Percentiles rank a stretch among this genome's conserved stretches.
These are phyloP conservation scores for Camelina hispida DNA, from an alignment of 345 rosid genomes.

Conservation along the genomic window DNA sequence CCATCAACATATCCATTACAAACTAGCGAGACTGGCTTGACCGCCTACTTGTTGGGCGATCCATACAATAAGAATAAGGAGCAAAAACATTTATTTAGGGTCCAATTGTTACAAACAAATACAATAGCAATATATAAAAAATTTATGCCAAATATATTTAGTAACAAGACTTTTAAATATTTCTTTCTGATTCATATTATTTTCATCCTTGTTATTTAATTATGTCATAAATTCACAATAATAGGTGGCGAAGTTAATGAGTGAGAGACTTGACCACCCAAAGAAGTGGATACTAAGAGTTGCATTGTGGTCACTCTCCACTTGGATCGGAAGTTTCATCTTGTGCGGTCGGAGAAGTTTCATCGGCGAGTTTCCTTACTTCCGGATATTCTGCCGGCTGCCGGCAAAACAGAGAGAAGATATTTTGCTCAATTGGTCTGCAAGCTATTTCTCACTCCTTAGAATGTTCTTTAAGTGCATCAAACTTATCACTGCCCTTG, in stretches of 20 bases:
- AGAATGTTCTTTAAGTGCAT: constrained; percentile 62
- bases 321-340: constrained; percentile 70
- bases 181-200: not conserved
- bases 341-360: constrained; percentile 68
- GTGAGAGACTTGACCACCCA: constrained; percentile 73
- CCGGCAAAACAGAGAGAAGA: constrained; percentile 53
- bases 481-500: constrained; percentile 61
- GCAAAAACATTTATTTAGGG: not conserved
- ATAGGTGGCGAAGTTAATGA: constrained; percentile 60
- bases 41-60: not conserved
- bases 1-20: not conserved
- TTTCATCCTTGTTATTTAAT: not conserved
- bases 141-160: too few relatives aligned
- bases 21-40: not conserved
- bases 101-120: not conserved
- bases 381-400: constrained; percentile 55
- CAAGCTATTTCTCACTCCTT: constrained; percentile 51
- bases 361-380: constrained; percentile 56
- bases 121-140: not conserved
- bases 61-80: not conserved
- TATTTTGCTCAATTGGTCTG: constrained; percentile 60
- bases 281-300: constrained; percentile 63
- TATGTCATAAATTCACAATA: not conserved
- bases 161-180: not conserved
- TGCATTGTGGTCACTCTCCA: constrained; percentile 65